Percentiles rank a stretch among this genome's conserved stretches.
Conservation (phyloP, 139 green algal species). For the Micromonas pusilla region DNA sequence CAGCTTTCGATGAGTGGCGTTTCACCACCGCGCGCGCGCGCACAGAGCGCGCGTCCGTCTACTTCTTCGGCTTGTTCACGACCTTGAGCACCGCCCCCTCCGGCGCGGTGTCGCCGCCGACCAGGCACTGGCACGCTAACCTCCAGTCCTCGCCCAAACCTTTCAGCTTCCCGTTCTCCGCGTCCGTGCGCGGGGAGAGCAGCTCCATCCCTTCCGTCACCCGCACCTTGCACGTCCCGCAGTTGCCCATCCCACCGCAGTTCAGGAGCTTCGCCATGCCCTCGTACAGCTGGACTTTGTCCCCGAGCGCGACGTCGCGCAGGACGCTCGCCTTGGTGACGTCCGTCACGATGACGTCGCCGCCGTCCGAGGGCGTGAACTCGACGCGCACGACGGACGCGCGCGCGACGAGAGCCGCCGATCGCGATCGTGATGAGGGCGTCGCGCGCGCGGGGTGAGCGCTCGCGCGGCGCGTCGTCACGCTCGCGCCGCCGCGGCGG, state of each 20-base stretch:
- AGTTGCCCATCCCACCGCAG: constrained; percentile 11
- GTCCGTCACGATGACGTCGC: neutral
- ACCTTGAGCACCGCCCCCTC: neutral
- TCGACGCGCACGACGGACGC: no score
- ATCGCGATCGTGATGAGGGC: no score
- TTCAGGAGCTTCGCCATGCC: neutral
- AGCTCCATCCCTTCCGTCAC: neutral
- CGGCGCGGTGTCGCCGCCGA: neutral
- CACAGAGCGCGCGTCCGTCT: no score
- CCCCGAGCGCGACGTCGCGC: neutral
- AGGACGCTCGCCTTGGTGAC: neutral
- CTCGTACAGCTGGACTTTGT: neutral
- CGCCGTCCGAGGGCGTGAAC: neutral
- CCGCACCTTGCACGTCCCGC: neutral
- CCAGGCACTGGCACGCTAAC: constrained; percentile 3
- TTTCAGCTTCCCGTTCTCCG: neutral
- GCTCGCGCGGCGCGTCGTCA: neutral
- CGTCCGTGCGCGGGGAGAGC: neutral
- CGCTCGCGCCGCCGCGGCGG: neutral
- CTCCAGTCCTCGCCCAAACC: neutral
- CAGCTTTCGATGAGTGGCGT: no score
- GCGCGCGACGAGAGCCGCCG: no score
- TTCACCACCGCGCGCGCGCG: no score
- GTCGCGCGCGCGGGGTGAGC: no score
- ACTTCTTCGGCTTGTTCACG: constrained; percentile 2